Base-by-base conservation (phyloP, 805 yeast genomes). In the Cephaloascus albidus region DNA sequence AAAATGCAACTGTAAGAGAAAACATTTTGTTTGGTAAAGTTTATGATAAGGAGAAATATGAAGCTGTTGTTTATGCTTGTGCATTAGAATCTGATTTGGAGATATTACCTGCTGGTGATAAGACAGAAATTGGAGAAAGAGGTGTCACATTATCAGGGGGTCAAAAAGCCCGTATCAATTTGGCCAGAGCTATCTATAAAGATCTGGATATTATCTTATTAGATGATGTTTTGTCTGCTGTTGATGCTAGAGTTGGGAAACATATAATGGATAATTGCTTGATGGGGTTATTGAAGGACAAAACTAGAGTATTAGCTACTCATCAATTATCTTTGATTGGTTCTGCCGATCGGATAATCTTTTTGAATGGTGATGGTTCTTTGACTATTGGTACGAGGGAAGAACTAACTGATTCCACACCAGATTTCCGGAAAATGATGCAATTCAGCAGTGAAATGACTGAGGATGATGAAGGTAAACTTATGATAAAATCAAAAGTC, bases 61-160 rank as follows among this genome's bases (percentile, higher is more conserved):
- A 51, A 6, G 44, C 49, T n/a, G 56, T 59, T 3, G 43, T 61
- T 14, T 52, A 55, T 41, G 42, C 55, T 4, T 60, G 65, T 43
- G 52, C 61, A 6, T 50, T 60, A 33, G 58, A 57, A 43, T 49
- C 54, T 35, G 65, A 60, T 43, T 50, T 60, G 32, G 58, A 55
- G 33, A 48, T 53, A 20, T 50, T 60, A 33, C 60, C 60, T 3
- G 63, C 60, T 26, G 63, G 64, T 36, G 65, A 60, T 43, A 39
- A 50, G 20, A 59, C 66, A 16, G 65, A 61, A 45, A 56, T 61
- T 41, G 66, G 66, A 42, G 65, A 61, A 45, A 45, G 62, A 36
- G 66, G 66, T 38, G 55, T 61, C 18, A 61, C 65, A 0, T 52
- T 61, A 34, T 57, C 63, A 15, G 66, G 66, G 10, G 66, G 66